These are phyloP conservation scores for Fusarium lyarnte DNA, from an alignment of 2,329 filamentous ascomycete genomes.

Conservation along the genomic window DNA sequence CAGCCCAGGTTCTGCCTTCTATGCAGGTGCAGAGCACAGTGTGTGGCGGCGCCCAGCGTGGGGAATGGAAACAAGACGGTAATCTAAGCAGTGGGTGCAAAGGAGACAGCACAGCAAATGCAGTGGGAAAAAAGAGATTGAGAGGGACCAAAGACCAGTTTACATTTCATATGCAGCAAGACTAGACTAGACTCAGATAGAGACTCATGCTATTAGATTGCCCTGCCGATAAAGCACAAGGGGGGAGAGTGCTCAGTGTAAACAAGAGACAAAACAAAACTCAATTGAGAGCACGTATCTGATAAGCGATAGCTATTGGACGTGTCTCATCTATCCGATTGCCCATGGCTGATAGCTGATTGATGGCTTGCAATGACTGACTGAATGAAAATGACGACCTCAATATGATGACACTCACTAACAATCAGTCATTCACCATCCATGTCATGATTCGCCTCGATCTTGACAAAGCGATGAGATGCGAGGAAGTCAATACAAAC, in stretches of 20 bases:
- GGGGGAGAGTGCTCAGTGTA: constrained; percentile 6
- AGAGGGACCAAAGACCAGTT: constrained; percentile 3
- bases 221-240: constrained; percentile 9
- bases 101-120: constrained; percentile 12
- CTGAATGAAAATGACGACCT: constrained; percentile 5
- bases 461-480: constrained; percentile 19
- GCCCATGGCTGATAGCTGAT: constrained; percentile 30
- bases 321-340: constrained; percentile 5
- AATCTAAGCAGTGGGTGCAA: constrained; percentile 40
- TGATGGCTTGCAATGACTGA: constrained; percentile 20
- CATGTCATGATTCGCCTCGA: constrained; percentile 25
- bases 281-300: constrained; percentile 12
- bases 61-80: constrained; percentile 47
- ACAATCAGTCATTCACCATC: constrained; percentile 11
- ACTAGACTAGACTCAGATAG: constrained; percentile 14
- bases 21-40: constrained; percentile 42
- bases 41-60: constrained; percentile 38
- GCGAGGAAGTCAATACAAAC: not conserved
- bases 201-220: constrained; percentile 12
- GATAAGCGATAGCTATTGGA: constrained; percentile 7
- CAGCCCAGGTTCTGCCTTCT: constrained; percentile 36
- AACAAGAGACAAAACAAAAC: constrained; percentile 26
- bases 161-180: not conserved
- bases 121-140: constrained; percentile 16
- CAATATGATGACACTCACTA: constrained; percentile 1